Percentiles rank a stretch among this genome's conserved stretches.
Evolutionary conservation across 2,329 filamentous ascomycete genomes (phyloP).

Genomic region (Fusarium sp.): DNA sequence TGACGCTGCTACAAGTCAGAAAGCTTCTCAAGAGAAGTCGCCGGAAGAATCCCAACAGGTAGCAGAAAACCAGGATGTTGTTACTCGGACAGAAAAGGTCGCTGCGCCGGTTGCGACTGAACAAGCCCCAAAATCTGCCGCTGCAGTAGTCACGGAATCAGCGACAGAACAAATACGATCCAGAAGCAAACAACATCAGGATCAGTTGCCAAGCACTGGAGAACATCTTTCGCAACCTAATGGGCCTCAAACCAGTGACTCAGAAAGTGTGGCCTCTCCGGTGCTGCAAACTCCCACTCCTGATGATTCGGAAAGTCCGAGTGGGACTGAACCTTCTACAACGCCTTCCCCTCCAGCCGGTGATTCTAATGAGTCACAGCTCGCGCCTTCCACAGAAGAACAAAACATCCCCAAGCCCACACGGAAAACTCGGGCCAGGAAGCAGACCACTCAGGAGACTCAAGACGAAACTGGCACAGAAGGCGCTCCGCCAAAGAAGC

Average conservation of each 20-base stretch:
- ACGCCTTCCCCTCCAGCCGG: slow-evolving; percentile 18
- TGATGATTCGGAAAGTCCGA: slow-evolving; percentile 27
- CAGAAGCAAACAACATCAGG: slow-evolving; percentile 16
- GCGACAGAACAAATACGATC: slow-evolving; percentile 6
- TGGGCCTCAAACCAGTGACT: not conserved
- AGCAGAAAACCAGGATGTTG: not conserved
- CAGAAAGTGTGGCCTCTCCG: slow-evolving; percentile 2
- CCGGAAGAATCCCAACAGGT: not conserved
- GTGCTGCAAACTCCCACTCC: slow-evolving; percentile 26
- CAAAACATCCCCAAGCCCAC: slow-evolving; percentile 15
- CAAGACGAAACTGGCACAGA: slow-evolving; percentile 31
- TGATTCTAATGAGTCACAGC: slow-evolving; percentile 17
- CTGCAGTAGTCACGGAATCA: not conserved
- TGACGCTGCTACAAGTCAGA: slow-evolving; percentile 1
- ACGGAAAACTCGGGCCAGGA: slow-evolving; percentile 37
- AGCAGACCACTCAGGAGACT: slow-evolving; percentile 17
- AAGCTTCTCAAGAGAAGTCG: not conserved
- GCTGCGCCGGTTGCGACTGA: not conserved
- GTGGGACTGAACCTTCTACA: slow-evolving; percentile 26
- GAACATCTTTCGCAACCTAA: not conserved
- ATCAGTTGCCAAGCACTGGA: not conserved
- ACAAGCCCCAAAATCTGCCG: not conserved
- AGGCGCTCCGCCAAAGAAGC: slow-evolving; percentile 48
- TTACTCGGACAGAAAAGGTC: not conserved
- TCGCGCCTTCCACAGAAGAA: slow-evolving; percentile 16